phyloP scores from a whole-genome alignment of 192 early-diverging fungal species.

The Coemansia sp. region DNA sequence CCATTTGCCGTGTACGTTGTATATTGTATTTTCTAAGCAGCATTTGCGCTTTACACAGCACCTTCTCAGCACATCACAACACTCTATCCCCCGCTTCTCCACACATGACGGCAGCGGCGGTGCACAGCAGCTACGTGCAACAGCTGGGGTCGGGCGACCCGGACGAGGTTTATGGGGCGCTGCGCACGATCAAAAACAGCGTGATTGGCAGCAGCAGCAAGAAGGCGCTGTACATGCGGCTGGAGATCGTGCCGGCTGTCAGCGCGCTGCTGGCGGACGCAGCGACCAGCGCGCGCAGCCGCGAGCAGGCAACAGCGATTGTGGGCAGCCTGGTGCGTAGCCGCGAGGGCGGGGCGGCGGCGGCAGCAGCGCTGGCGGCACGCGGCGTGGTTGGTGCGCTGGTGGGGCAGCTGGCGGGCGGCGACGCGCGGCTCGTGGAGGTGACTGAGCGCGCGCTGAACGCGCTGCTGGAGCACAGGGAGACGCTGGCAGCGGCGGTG shows the following conservation, averaged over 20 bases:
- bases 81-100: too few species aligned
- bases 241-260: slow-evolving; percentile 40
- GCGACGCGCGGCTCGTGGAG: slow-evolving; percentile 31
- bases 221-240: slow-evolving; percentile 42
- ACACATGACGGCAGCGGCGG: slow-evolving; percentile 2
- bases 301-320: slow-evolving; percentile 44
- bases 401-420: slow-evolving; percentile 33
- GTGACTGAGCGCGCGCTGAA: slow-evolving; percentile 48
- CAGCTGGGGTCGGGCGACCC: slow-evolving; percentile 48
- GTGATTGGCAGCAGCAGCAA: slow-evolving; percentile 52
- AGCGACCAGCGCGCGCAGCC: slow-evolving; percentile 40
- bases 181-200: slow-evolving; percentile 49
- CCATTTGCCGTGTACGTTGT: too few species aligned
- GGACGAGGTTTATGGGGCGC: slow-evolving; percentile 43
- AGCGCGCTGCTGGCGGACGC: slow-evolving; percentile 31
- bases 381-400: slow-evolving; percentile 39
- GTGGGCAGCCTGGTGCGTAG: slow-evolving; percentile 47
- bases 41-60: not conserved
- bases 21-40: too few species aligned
- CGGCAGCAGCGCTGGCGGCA: slow-evolving; percentile 26
- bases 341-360: slow-evolving; percentile 14
- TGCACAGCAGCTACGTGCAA: slow-evolving; percentile 25
- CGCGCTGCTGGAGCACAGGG: slow-evolving; percentile 38
- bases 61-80: too few species aligned
- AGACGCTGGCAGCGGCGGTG: slow-evolving; percentile 15